Conservation (phyloP, 768 basidiomycete genomes). For the Amanita thiersii region DNA sequence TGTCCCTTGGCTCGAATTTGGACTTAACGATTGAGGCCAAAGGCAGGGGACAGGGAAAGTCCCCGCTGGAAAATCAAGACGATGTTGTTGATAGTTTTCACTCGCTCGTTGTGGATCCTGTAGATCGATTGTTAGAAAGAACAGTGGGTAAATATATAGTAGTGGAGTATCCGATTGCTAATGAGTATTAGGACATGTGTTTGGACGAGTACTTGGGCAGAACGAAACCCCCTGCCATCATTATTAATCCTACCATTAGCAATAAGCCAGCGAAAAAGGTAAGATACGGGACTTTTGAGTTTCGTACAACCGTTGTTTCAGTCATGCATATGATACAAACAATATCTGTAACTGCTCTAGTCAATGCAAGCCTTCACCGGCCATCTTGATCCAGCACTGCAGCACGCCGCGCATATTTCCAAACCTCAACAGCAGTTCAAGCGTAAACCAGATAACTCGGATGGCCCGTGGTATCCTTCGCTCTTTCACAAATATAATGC, state of each 20-base stretch:
- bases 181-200: slow-evolving; percentile 57
- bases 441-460: slow-evolving; percentile 46
- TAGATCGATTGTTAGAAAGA: slow-evolving; percentile 81
- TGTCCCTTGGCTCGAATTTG: slow-evolving; percentile 42
- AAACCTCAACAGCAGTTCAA: slow-evolving; percentile 83
- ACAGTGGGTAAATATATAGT: slow-evolving; percentile 42
- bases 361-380: slow-evolving; percentile 23
- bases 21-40: slow-evolving; percentile 19
- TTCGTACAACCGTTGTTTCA: neutral
- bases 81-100: slow-evolving; percentile 83
- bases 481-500: slow-evolving; percentile 78
- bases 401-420: slow-evolving; percentile 64
- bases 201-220: slow-evolving; percentile 73
- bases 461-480: slow-evolving; percentile 59
- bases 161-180: neutral
- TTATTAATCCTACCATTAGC: slow-evolving; percentile 35
- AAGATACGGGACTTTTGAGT: slow-evolving; percentile 2
- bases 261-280: slow-evolving; percentile 26
- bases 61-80: slow-evolving; percentile 56
- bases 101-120: slow-evolving; percentile 65
- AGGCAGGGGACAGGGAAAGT: slow-evolving; percentile 43
- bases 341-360: slow-evolving; percentile 10
- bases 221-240: slow-evolving; percentile 58
- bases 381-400: slow-evolving; percentile 50
- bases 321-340: neutral